Evolutionary conservation across 192 early-diverging fungal genomes (phyloP).

Genomic region (Martensiomyces pterosporus): DNA sequence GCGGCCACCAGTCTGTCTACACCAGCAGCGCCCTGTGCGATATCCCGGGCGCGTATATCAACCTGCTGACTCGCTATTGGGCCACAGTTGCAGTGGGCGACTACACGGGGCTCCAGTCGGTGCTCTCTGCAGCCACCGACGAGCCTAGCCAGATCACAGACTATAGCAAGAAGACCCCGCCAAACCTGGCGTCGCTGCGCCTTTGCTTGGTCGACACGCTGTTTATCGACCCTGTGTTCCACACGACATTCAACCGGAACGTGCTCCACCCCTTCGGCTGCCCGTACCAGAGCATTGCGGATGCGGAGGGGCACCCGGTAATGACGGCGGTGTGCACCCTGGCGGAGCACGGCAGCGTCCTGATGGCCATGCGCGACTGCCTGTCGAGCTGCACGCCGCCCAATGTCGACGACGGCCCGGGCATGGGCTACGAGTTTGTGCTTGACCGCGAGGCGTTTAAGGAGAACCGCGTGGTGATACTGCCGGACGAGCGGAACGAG

Average conservation of each 20-base stretch:
- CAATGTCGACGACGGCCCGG: neutral
- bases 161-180: constrained; percentile 54
- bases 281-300: constrained; percentile 38
- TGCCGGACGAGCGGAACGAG: constrained; percentile 35
- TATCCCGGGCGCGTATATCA: constrained; percentile 65
- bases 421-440: constrained; percentile 51
- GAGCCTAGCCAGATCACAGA: constrained; percentile 52
- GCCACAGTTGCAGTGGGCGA: constrained; percentile 68
- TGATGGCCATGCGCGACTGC: constrained; percentile 67
- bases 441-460: constrained; percentile 64
- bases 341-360: constrained; percentile 72
- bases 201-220: constrained; percentile 64
- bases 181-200: constrained; percentile 57
- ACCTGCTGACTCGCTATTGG: constrained; percentile 61
- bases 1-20: constrained; percentile 67
- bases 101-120: constrained; percentile 60
- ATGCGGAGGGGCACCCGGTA: constrained; percentile 44
- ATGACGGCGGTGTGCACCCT: constrained; percentile 64
- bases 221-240: constrained; percentile 56
- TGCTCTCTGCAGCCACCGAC: constrained; percentile 54
- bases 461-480: constrained; percentile 56
- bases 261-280: constrained; percentile 49
- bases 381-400: constrained; percentile 15
- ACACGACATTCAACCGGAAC: constrained; percentile 47
- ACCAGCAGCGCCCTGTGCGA: constrained; percentile 59